Evolutionary conservation across 768 basidiomycete genomes (phyloP).

Genomic region (Kwoniella europaea): DNA sequence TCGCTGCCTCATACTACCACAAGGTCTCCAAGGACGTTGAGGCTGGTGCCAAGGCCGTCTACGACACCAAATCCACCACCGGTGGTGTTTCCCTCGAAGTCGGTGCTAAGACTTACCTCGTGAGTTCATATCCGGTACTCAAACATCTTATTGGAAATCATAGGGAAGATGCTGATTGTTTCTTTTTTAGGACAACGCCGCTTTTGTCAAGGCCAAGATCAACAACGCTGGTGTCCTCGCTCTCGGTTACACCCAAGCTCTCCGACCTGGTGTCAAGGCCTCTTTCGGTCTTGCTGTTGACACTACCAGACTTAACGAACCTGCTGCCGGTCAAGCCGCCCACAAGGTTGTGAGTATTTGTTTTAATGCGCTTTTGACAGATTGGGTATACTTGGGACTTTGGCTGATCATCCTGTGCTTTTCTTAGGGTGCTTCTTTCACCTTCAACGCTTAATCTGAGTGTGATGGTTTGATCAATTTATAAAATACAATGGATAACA

Average conservation of each 20-base stretch:
- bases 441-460: conserved; percentile 58
- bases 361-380: not conserved
- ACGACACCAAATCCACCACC: conserved; percentile 88
- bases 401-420: not conserved
- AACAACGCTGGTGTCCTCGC: conserved; percentile 92
- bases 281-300: conserved; percentile 94
- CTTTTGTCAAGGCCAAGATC: conserved; percentile 98
- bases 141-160: not conserved
- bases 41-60: conserved; percentile 70
- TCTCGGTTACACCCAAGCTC: conserved; percentile 83
- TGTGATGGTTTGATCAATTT: not conserved
- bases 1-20: conserved; percentile 98
- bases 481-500: not conserved
- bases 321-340: conserved; percentile 56
- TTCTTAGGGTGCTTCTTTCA: conserved; percentile 58
- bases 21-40: conserved; percentile 58
- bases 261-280: conserved; percentile 64
- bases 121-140: conserved; percentile 30
- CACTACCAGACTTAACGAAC: conserved; percentile 85
- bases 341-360: conserved; percentile 57
- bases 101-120: conserved; percentile 86
- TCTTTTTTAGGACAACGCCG: conserved; percentile 78
- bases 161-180: not conserved
- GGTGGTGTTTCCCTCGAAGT: conserved; percentile 89
- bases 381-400: not conserved